Percentiles rank a stretch among this genome's conserved stretches.
Conservation (phyloP, 208 protist species). For the Endotrypanum monterogeii region DNA sequence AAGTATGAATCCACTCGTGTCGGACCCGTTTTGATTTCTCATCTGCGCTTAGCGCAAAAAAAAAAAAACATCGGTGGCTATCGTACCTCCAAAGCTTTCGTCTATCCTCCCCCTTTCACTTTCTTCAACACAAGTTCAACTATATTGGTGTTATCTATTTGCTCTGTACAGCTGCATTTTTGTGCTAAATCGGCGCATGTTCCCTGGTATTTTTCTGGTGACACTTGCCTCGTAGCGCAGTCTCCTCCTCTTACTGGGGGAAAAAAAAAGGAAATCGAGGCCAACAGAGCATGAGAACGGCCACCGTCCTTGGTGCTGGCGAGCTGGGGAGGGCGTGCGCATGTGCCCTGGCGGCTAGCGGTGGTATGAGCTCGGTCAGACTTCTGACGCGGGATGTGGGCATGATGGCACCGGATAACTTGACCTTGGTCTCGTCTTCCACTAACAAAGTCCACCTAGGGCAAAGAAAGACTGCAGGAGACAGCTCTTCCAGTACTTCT, state of each 20-base stretch:
- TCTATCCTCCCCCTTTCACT: neutral
- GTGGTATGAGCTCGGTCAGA: slow-evolving; percentile 10
- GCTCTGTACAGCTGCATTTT: neutral
- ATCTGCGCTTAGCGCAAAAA: too few species aligned
- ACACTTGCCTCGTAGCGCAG: neutral
- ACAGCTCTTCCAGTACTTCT: neutral
- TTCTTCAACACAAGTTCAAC: neutral
- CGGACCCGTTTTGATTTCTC: too few species aligned
- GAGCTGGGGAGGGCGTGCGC: slow-evolving; percentile 74
- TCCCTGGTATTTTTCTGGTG: neutral
- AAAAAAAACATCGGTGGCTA: too few species aligned
- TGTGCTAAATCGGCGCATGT: neutral
- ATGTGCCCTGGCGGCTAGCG: slow-evolving; percentile 49
- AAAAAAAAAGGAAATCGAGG: too few species aligned
- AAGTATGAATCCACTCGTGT: too few species aligned
- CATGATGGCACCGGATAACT: neutral
- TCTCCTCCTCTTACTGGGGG: neutral
- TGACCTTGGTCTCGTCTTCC: neutral
- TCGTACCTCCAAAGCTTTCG: too few species aligned
- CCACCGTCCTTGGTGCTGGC: slow-evolving; percentile 64
- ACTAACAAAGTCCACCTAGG: neutral
- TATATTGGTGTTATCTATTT: neutral
- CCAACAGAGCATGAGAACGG: slow-evolving; percentile 15
- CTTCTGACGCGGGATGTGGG: slow-evolving; percentile 28
- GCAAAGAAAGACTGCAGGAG: neutral